Evolutionary conservation across 1,284 basidiomycete genomes (phyloP), one percentile per base, ranked within the genome.

Genomic region (Porogramme epimiltina): DNA sequence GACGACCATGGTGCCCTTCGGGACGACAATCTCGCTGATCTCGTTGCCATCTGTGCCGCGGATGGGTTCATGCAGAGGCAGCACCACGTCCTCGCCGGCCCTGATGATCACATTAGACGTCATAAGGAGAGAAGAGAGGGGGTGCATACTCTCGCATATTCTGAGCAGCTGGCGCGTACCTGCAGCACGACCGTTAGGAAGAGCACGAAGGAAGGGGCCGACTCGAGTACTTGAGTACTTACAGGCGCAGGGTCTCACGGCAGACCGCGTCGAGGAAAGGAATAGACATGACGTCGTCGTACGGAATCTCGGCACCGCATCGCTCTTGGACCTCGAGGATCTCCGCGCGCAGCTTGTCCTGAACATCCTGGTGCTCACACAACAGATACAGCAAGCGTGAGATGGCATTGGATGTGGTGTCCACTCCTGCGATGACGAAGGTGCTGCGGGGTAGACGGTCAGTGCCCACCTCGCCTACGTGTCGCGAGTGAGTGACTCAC

Each of bases 1-100:
- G 15, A 76, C 50, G 0, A 84, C 51, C 0, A 62, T 56, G 47
- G 82, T 77, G 3, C 78, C 81, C 56, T 79, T 78, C 22, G 63
- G 59, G 5, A 77, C 63, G 0, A 69, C 50, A 19, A 85, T 61
- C 23, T 69, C 66, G 25, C 70, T 62, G 2, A 78, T 66, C 0
- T 60, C 48, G 38, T 69, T 52, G 0, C 76, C 78, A 42, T 63
- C 56, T 0, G 50, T 18, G 0, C 53, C 61, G 16, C 37, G 50
- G 20, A 65, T 51, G 2, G 65, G 61, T 50, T 65, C 39, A 9
- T 57, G 58, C 18, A 60, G 58, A 63, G 65, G 54, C 52, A 68
- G 34, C 43, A 60, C 43, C 22, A 52, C 43, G 51, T 58, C 46
- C 46, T 60, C 62, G 15, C 13, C 25, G 3, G 53, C 2, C 59